Evolutionary conservation across 148 eudicot genomes (phyloP).

Genomic region (Fallopia convolvulus): DNA sequence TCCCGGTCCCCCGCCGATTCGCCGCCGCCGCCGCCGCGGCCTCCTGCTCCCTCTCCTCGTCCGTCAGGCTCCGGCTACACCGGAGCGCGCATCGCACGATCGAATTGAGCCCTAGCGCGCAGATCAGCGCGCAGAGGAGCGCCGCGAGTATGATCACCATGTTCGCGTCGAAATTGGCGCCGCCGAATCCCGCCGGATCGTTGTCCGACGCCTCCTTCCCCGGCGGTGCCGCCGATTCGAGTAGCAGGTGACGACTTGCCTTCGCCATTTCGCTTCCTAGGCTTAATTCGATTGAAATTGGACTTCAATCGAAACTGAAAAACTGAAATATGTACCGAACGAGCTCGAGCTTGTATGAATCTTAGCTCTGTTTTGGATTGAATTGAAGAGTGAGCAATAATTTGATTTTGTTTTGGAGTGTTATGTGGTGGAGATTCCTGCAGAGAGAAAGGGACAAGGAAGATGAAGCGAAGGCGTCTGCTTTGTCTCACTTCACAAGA

Average conservation of each 20-base stretch:
- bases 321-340: not conserved
- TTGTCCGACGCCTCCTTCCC: not conserved
- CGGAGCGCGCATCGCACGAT: slow-evolving; percentile 33
- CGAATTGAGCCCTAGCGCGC: slow-evolving; percentile 41
- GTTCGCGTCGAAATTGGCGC: slow-evolving; percentile 38
- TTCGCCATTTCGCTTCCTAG: not conserved
- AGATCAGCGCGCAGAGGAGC: slow-evolving; percentile 38
- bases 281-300: not conserved
- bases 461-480: not conserved
- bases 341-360: too few species aligned
- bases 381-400: not conserved
- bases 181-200: not conserved
- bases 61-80: slow-evolving; percentile 19
- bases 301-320: too few species aligned
- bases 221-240: not conserved
- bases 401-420: not conserved
- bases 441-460: not conserved
- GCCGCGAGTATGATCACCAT: slow-evolving; percentile 51
- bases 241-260: not conserved
- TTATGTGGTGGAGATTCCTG: slow-evolving; percentile 8
- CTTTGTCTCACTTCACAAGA: not conserved
- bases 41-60: slow-evolving; percentile 17
- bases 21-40: slow-evolving; percentile 14
- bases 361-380: not conserved
- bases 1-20: slow-evolving; percentile 1